Evolutionary conservation across 2,329 filamentous ascomycete species (phyloP).

Genomic region (Aspergillus hortae): DNA sequence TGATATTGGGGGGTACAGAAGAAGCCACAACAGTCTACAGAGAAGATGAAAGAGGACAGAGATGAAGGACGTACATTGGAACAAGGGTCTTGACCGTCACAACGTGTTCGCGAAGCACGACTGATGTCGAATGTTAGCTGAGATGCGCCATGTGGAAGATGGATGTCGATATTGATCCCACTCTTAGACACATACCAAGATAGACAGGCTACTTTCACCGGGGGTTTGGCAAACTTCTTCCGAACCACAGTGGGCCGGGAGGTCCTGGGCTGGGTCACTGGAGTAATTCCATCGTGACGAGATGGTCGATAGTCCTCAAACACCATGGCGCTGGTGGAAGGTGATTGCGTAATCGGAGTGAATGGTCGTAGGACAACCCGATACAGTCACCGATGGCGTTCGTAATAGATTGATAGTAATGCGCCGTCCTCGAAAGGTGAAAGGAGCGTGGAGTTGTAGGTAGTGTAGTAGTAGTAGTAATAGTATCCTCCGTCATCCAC

Average conservation of each 20-base stretch:
- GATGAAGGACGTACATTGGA: slow-evolving; percentile 34
- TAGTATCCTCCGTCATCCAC: slow-evolving; percentile 1
- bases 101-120: slow-evolving; percentile 42
- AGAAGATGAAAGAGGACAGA: neutral
- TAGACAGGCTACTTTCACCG: slow-evolving; percentile 44
- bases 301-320: slow-evolving; percentile 16
- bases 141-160: slow-evolving; percentile 7
- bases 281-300: slow-evolving; percentile 12
- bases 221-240: slow-evolving; percentile 45
- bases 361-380: too few relatives aligned
- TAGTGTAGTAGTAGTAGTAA: too few relatives aligned
- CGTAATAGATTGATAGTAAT: too few relatives aligned
- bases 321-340: slow-evolving; percentile 17
- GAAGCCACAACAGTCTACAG: neutral
- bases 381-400: too few relatives aligned
- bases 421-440: too few relatives aligned
- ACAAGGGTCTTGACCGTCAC: slow-evolving; percentile 43
- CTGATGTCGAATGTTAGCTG: slow-evolving; percentile 18
- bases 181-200: slow-evolving; percentile 32
- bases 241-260: slow-evolving; percentile 30
- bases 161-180: neutral
- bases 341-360: neutral
- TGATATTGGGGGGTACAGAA: neutral
- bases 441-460: too few relatives aligned
- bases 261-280: slow-evolving; percentile 22